phyloP scores from a whole-genome alignment of 257 asterid species.

The Forsythia suspensa region DNA sequence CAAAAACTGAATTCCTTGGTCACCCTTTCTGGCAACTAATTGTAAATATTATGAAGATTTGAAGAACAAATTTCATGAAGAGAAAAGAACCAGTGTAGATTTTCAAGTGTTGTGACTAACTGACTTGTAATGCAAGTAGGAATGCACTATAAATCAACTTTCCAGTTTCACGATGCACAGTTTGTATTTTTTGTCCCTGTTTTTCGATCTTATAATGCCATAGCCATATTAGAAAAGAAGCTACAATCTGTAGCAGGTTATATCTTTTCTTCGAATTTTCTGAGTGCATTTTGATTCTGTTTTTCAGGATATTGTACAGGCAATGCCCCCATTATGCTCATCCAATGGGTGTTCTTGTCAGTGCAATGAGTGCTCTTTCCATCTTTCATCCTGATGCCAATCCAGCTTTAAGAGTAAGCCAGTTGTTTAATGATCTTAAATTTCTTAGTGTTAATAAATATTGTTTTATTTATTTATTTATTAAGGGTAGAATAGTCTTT shows the following conservation, averaged over 20 bases:
- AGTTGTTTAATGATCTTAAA: too few relatives aligned
- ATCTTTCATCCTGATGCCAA: constrained; percentile 98
- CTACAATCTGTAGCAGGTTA: too few relatives aligned
- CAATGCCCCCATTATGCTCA: constrained; percentile 99
- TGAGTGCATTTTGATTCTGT: constrained; percentile 33
- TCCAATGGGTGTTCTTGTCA: constrained; percentile 99
- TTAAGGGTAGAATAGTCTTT: too few relatives aligned
- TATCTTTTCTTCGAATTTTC: not conserved
- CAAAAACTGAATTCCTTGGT: not conserved
- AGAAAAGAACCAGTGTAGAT: not conserved
- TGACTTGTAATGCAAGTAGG: not conserved
- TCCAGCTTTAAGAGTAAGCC: constrained; percentile 90
- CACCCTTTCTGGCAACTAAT: not conserved
- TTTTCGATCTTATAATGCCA: not conserved
- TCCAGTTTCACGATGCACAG: not conserved
- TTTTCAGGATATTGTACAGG: constrained; percentile 92
- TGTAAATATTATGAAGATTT: not conserved
- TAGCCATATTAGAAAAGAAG: too few relatives aligned
- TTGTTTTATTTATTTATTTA: too few relatives aligned
- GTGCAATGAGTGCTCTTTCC: constrained; percentile 95
- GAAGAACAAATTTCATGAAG: not conserved
- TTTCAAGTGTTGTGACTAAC: not conserved
- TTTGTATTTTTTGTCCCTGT: not conserved
- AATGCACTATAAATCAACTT: not conserved
- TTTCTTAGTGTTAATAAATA: too few relatives aligned